These are phyloP conservation scores for Serendipita indica DNA, from an alignment of 768 basidiomycete species.

Conservation along the genomic window DNA sequence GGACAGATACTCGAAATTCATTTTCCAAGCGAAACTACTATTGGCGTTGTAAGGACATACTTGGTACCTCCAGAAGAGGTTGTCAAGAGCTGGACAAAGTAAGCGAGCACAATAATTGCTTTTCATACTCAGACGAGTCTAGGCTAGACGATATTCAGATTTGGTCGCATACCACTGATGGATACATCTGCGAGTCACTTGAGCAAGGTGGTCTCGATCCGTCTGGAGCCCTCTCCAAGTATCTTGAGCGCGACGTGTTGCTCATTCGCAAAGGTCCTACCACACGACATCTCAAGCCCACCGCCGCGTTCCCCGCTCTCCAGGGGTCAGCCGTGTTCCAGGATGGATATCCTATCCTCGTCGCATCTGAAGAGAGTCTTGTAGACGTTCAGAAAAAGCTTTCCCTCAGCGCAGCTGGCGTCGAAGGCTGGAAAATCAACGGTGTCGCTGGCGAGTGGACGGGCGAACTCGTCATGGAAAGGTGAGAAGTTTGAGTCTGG, in stretches of 20 bases:
- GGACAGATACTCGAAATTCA: constrained; percentile 37
- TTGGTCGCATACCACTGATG: constrained; percentile 37
- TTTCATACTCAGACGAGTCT: neutral
- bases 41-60: constrained; percentile 43
- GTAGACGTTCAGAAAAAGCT: constrained; percentile 29
- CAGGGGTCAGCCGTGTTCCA: constrained; percentile 31
- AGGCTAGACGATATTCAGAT: constrained; percentile 43
- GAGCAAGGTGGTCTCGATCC: constrained; percentile 25
- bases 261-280: constrained; percentile 52
- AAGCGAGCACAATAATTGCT: constrained; percentile 19
- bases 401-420: constrained; percentile 23
- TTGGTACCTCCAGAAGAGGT: constrained; percentile 37
- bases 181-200: constrained; percentile 43
- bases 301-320: constrained; percentile 41
- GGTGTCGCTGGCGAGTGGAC: constrained; percentile 37
- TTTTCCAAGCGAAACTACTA: constrained; percentile 46
- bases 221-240: constrained; percentile 43
- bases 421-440: constrained; percentile 26
- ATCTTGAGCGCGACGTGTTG: constrained; percentile 45
- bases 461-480: constrained; percentile 42
- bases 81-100: constrained; percentile 44
- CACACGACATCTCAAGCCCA: constrained; percentile 36
- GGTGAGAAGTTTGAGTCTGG: constrained; percentile 25
- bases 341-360: constrained; percentile 55
- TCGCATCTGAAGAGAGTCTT: constrained; percentile 55